Percentiles rank a stretch among this genome's conserved stretches.
These are phyloP conservation scores for Monsonia emarginata DNA, from an alignment of 441 rosid genomes.

Conservation along the genomic window DNA sequence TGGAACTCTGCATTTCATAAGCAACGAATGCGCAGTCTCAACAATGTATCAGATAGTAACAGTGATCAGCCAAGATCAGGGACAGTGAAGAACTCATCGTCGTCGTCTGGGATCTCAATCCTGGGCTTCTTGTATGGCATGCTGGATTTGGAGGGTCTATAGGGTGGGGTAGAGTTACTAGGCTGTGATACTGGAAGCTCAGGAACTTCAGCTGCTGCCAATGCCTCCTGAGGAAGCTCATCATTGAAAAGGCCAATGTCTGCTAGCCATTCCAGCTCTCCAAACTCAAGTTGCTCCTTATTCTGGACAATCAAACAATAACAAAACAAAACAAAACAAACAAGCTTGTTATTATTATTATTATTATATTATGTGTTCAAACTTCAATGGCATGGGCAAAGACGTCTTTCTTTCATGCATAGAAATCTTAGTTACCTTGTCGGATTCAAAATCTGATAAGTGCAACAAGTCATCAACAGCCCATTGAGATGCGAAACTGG, in stretches of 20 bases:
- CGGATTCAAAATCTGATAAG: constrained; percentile 51
- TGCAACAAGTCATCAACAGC: constrained; percentile 58
- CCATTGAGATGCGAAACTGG: constrained; percentile 44
- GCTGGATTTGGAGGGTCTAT: constrained; percentile 38
- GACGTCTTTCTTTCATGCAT: too few species aligned
- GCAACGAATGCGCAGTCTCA: too few species aligned
- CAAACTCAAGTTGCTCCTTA: constrained; percentile 53
- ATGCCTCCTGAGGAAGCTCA: constrained; percentile 46
- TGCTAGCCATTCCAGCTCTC: constrained; percentile 72
- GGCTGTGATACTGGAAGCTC: constrained; percentile 45
- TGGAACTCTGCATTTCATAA: too few species aligned
- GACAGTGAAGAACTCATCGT: constrained; percentile 71
- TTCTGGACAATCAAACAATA: constrained; percentile 24
- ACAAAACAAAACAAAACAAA: too few species aligned
- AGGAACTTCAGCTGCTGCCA: constrained; percentile 70
- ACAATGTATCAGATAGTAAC: neutral
- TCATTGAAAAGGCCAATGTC: constrained; percentile 66
- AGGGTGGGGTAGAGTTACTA: constrained; percentile 23
- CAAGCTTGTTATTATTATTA: too few species aligned
- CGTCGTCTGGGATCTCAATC: constrained; percentile 30
- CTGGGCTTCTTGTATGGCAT: constrained; percentile 73
- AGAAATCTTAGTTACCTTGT: constrained; percentile 44
- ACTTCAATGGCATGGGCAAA: too few species aligned
- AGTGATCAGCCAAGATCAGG: constrained; percentile 69
- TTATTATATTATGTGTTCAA: too few species aligned